Percentiles rank a stretch among this genome's conserved stretches.
Conservation (phyloP, 139 green algal genomes). For the Closterium sp. region DNA sequence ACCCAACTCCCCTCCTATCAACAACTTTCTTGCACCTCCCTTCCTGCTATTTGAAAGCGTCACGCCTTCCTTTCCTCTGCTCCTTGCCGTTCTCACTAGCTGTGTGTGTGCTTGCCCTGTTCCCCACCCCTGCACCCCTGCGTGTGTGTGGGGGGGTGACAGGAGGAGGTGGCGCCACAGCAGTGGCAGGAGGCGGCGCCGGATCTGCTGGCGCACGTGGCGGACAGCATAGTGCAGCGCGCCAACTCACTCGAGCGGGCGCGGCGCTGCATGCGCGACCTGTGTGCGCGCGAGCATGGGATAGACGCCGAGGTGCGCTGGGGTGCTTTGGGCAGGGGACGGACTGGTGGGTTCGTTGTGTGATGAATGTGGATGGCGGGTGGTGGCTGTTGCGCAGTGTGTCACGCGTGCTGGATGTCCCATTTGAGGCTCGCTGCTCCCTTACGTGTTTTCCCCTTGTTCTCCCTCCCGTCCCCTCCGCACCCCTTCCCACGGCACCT, state of each 20-base stretch:
- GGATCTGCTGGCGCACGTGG: conserved; percentile 31
- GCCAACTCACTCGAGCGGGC: conserved; percentile 17
- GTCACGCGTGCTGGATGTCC: background rate
- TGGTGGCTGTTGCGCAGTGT: too few species aligned
- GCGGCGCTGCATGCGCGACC: conserved; percentile 10
- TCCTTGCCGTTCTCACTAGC: background rate
- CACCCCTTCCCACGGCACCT: background rate
- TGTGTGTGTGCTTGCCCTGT: background rate
- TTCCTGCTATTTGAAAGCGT: background rate
- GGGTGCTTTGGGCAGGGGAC: too few species aligned
- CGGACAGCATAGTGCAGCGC: conserved; percentile 20
- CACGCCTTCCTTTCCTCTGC: background rate
- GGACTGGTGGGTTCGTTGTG: too few species aligned
- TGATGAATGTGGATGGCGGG: too few species aligned
- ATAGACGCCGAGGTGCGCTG: background rate
- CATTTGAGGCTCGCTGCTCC: background rate
- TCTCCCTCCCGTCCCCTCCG: background rate
- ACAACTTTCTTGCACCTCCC: background rate
- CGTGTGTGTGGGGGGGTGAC: background rate
- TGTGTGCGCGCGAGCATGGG: conserved; percentile 1
- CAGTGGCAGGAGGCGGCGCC: background rate
- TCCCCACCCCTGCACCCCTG: background rate
- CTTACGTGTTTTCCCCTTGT: background rate
- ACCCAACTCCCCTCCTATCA: background rate
- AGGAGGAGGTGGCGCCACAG: conserved; percentile 22